Percentiles rank a stretch among this genome's conserved stretches.
Conservation (phyloP, 1,139 yeast species). For the Magnusiomyces paraingens region DNA sequence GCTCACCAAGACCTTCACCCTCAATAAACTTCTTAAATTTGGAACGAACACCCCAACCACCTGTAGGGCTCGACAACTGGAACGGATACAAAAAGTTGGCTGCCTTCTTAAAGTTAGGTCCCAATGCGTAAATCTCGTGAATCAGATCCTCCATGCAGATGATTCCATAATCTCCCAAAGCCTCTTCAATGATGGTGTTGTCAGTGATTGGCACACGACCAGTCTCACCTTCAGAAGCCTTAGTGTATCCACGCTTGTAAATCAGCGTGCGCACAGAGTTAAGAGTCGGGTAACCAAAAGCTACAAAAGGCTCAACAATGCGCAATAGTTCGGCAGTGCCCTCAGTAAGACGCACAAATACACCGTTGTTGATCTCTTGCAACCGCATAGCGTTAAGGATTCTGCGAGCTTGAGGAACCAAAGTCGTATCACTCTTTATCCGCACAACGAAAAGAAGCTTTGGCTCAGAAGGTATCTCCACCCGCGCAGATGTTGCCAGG, state of each 20-base stretch:
- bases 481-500: slow-evolving; percentile 80
- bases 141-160: slow-evolving; percentile 94
- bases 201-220: slow-evolving; percentile 89
- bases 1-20: slow-evolving; percentile 99
- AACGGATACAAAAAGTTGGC: slow-evolving; percentile 99
- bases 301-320: slow-evolving; percentile 98
- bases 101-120: slow-evolving; percentile 99
- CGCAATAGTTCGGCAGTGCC: slow-evolving; percentile 95
- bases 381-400: slow-evolving; percentile 96
- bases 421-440: slow-evolving; percentile 99
- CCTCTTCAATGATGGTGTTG: slow-evolving; percentile 88
- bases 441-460: slow-evolving; percentile 95
- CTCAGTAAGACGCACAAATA: slow-evolving; percentile 95
- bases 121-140: slow-evolving; percentile 98
- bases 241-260: slow-evolving; percentile 99
- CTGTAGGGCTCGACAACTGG: slow-evolving; percentile 98
- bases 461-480: slow-evolving; percentile 90
- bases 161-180: slow-evolving; percentile 95
- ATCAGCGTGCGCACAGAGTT: slow-evolving; percentile 92
- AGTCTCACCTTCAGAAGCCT: slow-evolving; percentile 65
- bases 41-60: slow-evolving; percentile 99
- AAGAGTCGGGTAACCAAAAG: slow-evolving; percentile 98
- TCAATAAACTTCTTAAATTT: slow-evolving; percentile 99
- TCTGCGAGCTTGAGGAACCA: slow-evolving; percentile 99
- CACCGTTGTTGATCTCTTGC: slow-evolving; percentile 97